phyloP scores from a whole-genome alignment of 148 eudicot species.

The Heliosperma pusillum region DNA sequence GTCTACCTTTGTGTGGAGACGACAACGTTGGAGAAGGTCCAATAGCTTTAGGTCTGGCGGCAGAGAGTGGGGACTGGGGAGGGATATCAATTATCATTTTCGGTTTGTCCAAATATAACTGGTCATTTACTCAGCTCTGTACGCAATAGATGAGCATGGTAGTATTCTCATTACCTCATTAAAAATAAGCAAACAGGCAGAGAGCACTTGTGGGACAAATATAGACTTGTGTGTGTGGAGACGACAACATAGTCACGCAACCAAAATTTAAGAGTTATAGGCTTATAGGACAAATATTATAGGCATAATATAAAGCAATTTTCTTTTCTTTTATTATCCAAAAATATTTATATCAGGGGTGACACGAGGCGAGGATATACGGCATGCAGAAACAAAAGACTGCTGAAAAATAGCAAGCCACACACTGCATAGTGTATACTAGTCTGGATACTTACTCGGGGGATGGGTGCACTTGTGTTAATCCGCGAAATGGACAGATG shows the following conservation, averaged over 20 bases:
- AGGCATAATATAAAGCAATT: neutral
- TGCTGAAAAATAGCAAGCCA: neutral
- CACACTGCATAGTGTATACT: neutral
- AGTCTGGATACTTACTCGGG: conserved; percentile 29
- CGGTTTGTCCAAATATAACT: too few species aligned
- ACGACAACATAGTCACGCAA: neutral
- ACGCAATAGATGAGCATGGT: too few species aligned
- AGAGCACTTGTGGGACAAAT: too few species aligned
- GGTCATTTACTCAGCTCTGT: too few species aligned
- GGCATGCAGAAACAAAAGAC: neutral
- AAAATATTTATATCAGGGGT: neutral
- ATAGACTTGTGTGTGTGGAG: too few species aligned
- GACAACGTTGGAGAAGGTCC: neutral
- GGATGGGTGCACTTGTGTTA: conserved; percentile 33
- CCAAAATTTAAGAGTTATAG: neutral
- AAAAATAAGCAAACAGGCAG: too few species aligned
- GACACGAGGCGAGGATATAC: neutral
- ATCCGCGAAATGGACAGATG: conserved; percentile 33
- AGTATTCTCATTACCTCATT: too few species aligned
- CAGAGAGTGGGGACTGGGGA: too few species aligned
- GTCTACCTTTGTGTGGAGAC: neutral
- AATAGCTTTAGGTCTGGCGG: too few species aligned
- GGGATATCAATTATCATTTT: too few species aligned
- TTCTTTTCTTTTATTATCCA: neutral
- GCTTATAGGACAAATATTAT: neutral